phyloP scores from a whole-genome alignment of 768 basidiomycete species.

The Botryobasidium botryosum region DNA sequence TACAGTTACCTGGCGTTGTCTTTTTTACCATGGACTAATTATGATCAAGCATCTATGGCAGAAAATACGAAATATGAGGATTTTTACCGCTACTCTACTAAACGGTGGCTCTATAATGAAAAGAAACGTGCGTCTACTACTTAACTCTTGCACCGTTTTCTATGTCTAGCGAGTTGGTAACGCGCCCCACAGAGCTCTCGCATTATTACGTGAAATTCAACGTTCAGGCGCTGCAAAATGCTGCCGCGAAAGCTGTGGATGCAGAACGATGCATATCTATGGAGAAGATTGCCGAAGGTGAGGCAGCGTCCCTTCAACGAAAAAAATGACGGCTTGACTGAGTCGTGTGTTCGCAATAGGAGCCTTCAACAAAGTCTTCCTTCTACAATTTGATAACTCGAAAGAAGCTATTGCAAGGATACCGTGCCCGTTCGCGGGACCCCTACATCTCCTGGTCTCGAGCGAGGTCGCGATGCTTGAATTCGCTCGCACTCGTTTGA shows the following conservation, averaged over 20 bases:
- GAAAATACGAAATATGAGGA: too few species aligned
- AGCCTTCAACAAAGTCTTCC: conserved; percentile 27
- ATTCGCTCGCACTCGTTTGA: conserved; percentile 24
- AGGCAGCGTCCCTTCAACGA: neutral
- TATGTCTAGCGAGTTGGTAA: too few species aligned
- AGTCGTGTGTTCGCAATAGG: too few species aligned
- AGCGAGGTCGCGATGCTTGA: conserved; percentile 32
- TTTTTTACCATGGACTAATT: too few species aligned
- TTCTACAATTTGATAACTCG: conserved; percentile 23
- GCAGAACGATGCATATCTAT: neutral
- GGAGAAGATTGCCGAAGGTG: neutral
- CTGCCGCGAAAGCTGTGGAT: neutral
- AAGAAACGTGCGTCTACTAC: neutral
- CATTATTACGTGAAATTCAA: neutral
- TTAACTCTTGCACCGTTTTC: too few species aligned
- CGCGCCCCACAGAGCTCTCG: neutral
- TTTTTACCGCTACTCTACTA: neutral
- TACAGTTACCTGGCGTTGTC: too few species aligned
- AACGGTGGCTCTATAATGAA: neutral
- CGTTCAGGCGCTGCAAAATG: neutral
- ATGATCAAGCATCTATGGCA: too few species aligned
- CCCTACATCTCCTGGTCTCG: conserved; percentile 26
- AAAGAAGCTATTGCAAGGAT: conserved; percentile 27
- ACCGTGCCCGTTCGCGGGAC: conserved; percentile 26
- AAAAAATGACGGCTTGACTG: neutral